Conservation (phyloP, 345 rosid species). For the Mangifera indica region DNA sequence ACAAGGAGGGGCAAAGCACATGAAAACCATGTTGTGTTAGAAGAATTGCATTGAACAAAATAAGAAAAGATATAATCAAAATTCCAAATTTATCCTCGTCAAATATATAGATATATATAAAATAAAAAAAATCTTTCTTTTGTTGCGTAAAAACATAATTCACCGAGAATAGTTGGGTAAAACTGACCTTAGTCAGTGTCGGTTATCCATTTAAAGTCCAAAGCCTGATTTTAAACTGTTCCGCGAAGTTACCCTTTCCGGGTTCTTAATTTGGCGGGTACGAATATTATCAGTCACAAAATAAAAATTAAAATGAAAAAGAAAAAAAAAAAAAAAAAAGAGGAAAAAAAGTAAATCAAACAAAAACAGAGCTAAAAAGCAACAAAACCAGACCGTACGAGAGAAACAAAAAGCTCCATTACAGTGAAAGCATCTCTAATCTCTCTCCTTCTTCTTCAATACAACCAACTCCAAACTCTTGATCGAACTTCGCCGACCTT, state of each 20-base stretch:
- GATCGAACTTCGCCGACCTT: conserved; percentile 26
- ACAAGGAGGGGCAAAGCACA: too few relatives aligned
- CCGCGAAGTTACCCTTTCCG: conserved; percentile 21
- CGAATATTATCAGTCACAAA: not conserved
- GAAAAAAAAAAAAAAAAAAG: too few relatives aligned
- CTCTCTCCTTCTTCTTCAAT: conserved; percentile 20
- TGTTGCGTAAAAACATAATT: too few relatives aligned
- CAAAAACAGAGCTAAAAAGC: not conserved
- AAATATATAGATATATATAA: too few relatives aligned
- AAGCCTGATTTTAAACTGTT: conserved; percentile 10
- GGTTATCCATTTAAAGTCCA: conserved; percentile 27
- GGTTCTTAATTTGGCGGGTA: conserved; percentile 34
- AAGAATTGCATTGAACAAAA: not conserved
- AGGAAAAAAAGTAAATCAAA: not conserved
- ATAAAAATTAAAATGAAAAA: not conserved
- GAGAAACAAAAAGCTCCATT: conserved; percentile 23
- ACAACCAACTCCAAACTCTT: not conserved
- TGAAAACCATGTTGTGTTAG: too few relatives aligned
- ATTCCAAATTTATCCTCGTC: not conserved
- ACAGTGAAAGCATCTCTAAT: conserved; percentile 35
- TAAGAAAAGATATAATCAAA: not conserved
- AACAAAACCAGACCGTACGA: conserved; percentile 36
- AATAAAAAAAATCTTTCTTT: too few relatives aligned
- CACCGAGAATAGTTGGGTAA: conserved; percentile 8
- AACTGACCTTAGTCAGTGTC: conserved; percentile 19